phyloP scores from a whole-genome alignment of 768 basidiomycete genomes.

The Candolleomyces efflorescens region DNA sequence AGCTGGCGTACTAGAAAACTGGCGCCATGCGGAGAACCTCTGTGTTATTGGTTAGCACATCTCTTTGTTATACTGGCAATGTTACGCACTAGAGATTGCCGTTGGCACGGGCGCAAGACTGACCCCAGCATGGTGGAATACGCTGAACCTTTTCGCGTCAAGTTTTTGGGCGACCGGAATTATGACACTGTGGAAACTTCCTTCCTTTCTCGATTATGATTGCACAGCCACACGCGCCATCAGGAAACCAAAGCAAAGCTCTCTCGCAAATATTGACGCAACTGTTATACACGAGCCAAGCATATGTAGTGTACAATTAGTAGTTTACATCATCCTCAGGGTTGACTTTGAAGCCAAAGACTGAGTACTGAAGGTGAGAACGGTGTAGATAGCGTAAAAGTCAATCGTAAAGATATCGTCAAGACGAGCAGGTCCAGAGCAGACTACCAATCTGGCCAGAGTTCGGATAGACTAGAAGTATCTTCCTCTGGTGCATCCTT shows the following conservation, averaged over 20 bases:
- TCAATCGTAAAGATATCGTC: not conserved
- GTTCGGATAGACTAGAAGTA: slow-evolving; percentile 43
- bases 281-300: no score
- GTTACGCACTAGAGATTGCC: slow-evolving; percentile 18
- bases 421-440: not conserved
- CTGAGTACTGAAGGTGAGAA: no score
- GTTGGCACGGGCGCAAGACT: slow-evolving; percentile 21
- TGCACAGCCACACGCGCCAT: no score
- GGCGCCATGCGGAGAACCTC: slow-evolving; percentile 23
- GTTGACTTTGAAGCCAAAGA: no score
- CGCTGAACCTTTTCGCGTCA: not conserved
- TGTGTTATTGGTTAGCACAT: not conserved
- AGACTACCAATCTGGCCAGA: slow-evolving; percentile 61
- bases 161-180: not conserved
- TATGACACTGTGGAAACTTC: not conserved
- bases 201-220: not conserved
- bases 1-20: slow-evolving; percentile 49
- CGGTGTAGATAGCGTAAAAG: not conserved
- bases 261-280: no score
- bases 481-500: slow-evolving; percentile 78
- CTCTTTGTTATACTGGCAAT: no score
- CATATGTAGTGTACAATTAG: no score
- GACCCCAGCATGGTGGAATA: slow-evolving; percentile 5
- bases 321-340: no score
- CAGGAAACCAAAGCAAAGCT: no score